Evolutionary conservation across 495 filamentous ascomycete species (phyloP), one percentile per base, ranked within the genome.

Genomic region (Neurospora discreta): DNA sequence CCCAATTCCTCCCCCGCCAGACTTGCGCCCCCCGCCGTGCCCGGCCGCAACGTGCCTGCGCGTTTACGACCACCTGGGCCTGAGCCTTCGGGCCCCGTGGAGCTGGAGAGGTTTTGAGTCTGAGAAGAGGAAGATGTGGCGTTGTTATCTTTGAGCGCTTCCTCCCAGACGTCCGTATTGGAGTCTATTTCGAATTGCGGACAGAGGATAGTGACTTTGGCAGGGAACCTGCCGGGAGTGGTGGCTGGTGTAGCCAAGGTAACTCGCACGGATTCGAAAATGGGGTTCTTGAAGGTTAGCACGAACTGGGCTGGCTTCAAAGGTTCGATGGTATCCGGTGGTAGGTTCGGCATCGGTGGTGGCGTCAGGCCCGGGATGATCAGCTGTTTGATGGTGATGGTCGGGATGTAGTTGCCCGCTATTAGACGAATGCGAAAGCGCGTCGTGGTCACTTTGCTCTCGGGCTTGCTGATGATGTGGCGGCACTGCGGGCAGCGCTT

Each of bases 151-250:
- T 83, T 83, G 8, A 98, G 84, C 5, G 94, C 95, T 75, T 98
- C 95, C 74, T 98, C 95, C 91, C 95, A 97, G 30, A 94, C 91
- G 78, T 99, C 95, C 40, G 92, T 93, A 80, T 95, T 97, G 58
- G 96, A 92, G 71, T 95, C 95, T 69, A 99, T 90, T 38, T 96
- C 92, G 82, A 99, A 98, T 74, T 97, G 89, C 7, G 95, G 95
- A 77, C 94, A 98, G 13, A 98, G 86, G 44, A 99, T 91, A 7
- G 95, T 98, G 73, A 98, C 93, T 76, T 88, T 93, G 60, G 89
- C 89, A 0, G 87, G 85, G 71, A 93, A 90, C 20, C 86, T 84
- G 13, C 95, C 94, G 0, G 94, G 93, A 0, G 94, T 97, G 11
- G 86, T 86, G 23, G 89, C 84, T 1, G 95, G 93, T 0, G 95